Base-by-base conservation (phyloP, 139 green algal genomes). In the Pseudopediastrum boryanum region DNA sequence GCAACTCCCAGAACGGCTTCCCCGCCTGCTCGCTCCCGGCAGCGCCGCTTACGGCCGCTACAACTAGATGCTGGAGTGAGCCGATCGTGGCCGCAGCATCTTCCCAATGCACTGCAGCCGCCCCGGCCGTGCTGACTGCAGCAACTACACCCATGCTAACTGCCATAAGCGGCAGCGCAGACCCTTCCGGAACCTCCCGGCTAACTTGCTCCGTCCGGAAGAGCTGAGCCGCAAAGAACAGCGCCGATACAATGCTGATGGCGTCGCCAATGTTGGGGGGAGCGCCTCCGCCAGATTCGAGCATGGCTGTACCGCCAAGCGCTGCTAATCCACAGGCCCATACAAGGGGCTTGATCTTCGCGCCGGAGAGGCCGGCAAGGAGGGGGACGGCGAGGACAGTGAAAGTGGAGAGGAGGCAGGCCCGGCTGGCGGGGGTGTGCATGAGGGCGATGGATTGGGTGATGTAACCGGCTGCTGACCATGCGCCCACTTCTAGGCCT, bases 311-410 rank as follows among this genome's bases (percentile, higher is more conserved):
- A 0, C 93, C 93, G 0, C 81, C 39, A 25, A 97, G 46, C 0
- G 93, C 92, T 2, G 88, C 80, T 1, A 85, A 54, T 4, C 83
- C 88, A 21, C 83, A 84, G 6, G 69, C 71, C 90, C 89, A 96
- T 1, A 89, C 94, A 44, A 91, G 16, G 2, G 81, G 78, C 31
- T 82, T 83, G 13, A 97, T 88, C 2, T 85, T 51, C 36, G 79
- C 76, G 25, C 93, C 92, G 25, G 61, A 79, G 4, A 95, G 44
- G 35, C 88, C 92, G 21, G 86, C 89, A 51, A 97, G 66, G 33
- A 95, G 70, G 8, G 93, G 93, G 21, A 97, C 93, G 16, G 89
- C 80, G 36, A 97, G 82, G 1, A 97, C 93, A 16, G 93, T 97
- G 79, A 97, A 94, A 1, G 93, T 92, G 59, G 80, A 91, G 5